Evolutionary conservation across 2,329 filamentous ascomycete genomes (phyloP), one percentile per base, ranked within the genome.

Genomic region (Fusarium neocosmosporiellum): DNA sequence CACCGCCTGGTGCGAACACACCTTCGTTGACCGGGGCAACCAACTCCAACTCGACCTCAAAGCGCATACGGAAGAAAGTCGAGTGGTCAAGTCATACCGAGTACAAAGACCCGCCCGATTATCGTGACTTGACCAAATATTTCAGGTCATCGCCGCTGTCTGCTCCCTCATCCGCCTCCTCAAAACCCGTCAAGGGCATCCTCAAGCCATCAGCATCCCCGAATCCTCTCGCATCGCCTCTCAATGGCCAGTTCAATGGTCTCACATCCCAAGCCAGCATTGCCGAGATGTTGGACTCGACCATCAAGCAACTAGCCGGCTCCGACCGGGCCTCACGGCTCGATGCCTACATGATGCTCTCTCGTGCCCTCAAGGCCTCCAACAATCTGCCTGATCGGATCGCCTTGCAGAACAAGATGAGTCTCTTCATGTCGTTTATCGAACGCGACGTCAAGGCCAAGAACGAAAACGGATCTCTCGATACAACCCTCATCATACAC

Each of bases 341-440:
- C 34, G 96, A 99, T 83, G 94, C 95, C 57, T 98, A 99, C 78
- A 91, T 92, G 79, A 93, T 93, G 77, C 86, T 99, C 50, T 90
- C 92, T 34, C 88, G 91, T 36, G 91, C 92, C 5, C 85, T 98
- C 75, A 93, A 94, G 80, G 89, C 92, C 7, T 98, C 96, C 65
- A 94, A 95, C 70, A 93, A 94, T 74, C 84, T 97, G 16, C 95
- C 95, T 0, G 92, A 96, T 73, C 85, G 90, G 37, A 89, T 92
- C 64, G 91, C 91, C 13, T 85, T 97, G 63, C 88, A 90, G 65
- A 89, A 90, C 59, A 97, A 96, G 81, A 92, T 98, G 86, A 87
- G 88, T 13, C 83, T 94, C 4, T 88, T 98, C 66, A 90, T 90
- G 73, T 92, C 94, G 67, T 98, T 95, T 79, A 94, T 98, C 63